phyloP scores from a whole-genome alignment of 495 filamentous ascomycete genomes.

The Talaromyces proteolyticus region DNA sequence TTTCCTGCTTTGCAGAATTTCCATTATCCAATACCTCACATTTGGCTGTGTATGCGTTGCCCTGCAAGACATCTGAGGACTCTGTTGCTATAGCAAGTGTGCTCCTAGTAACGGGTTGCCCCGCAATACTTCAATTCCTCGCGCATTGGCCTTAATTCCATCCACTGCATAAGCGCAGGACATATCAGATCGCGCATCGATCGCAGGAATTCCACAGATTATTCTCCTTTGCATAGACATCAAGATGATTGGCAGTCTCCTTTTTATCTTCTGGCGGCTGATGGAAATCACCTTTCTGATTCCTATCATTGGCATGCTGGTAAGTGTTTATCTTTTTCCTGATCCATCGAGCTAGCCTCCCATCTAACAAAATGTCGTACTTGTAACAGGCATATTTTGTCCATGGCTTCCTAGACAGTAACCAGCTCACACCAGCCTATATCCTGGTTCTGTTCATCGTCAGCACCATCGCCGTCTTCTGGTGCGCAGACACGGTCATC shows the following conservation, averaged over 20 bases:
- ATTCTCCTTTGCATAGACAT: too few species aligned
- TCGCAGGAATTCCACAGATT: neutral
- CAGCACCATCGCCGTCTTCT: slow-evolving; percentile 70
- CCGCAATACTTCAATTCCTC: slow-evolving; percentile 1
- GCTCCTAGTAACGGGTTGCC: neutral
- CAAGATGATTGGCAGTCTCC: slow-evolving; percentile 69
- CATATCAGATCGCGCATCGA: neutral
- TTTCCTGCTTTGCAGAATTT: too few species aligned
- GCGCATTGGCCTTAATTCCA: too few species aligned
- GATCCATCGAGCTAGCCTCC: too few species aligned
- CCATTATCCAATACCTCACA: neutral
- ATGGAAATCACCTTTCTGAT: slow-evolving; percentile 79
- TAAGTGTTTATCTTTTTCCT: slow-evolving; percentile 15
- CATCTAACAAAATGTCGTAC: neutral
- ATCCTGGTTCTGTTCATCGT: slow-evolving; percentile 91
- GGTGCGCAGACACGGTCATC: slow-evolving; percentile 77
- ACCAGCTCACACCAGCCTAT: slow-evolving; percentile 69
- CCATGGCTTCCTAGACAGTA: slow-evolving; percentile 60
- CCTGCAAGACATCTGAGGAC: neutral
- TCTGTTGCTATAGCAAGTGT: slow-evolving; percentile 1
- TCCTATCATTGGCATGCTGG: slow-evolving; percentile 82
- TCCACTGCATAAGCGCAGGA: too few species aligned
- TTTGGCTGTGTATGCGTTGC: neutral
- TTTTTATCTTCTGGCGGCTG: slow-evolving; percentile 82
- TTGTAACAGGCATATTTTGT: slow-evolving; percentile 63